A percentile compares a stretch with the other conserved stretches of the same genome.
Evolutionary conservation across 176 grass and related monocot species (phyloP).

Genomic region (Sorghum bicolor): DNA sequence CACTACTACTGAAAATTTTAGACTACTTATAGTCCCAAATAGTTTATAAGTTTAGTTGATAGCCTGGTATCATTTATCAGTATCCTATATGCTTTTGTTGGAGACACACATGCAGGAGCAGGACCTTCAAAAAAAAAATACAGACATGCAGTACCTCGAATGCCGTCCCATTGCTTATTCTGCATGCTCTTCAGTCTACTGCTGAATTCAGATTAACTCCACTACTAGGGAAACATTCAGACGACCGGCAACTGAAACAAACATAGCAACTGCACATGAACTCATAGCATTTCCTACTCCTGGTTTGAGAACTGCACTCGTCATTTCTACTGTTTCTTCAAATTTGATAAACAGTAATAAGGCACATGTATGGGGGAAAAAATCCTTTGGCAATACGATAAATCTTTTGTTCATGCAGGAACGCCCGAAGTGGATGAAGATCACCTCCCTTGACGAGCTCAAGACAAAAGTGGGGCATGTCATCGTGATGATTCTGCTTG

Average conservation of each 20-base stretch:
- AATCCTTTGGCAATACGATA: neutral
- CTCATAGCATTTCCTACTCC: neutral
- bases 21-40: neutral
- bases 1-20: no score
- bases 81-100: neutral
- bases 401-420: slow-evolving; percentile 35
- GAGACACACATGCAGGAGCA: neutral
- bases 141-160: no score
- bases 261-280: neutral
- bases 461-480: slow-evolving; percentile 98
- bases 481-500: slow-evolving; percentile 97
- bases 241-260: neutral
- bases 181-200: neutral
- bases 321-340: neutral
- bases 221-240: neutral
- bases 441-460: slow-evolving; percentile 85
- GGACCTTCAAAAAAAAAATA: no score
- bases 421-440: slow-evolving; percentile 94
- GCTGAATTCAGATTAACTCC: neutral
- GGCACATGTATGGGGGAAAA: neutral
- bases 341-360: neutral
- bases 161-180: neutral
- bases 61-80: neutral
- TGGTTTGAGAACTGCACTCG: neutral
- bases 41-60: neutral